Evolutionary conservation across 2,329 filamentous ascomycete species (phyloP).

Genomic region (Diplocarpon rosae): DNA sequence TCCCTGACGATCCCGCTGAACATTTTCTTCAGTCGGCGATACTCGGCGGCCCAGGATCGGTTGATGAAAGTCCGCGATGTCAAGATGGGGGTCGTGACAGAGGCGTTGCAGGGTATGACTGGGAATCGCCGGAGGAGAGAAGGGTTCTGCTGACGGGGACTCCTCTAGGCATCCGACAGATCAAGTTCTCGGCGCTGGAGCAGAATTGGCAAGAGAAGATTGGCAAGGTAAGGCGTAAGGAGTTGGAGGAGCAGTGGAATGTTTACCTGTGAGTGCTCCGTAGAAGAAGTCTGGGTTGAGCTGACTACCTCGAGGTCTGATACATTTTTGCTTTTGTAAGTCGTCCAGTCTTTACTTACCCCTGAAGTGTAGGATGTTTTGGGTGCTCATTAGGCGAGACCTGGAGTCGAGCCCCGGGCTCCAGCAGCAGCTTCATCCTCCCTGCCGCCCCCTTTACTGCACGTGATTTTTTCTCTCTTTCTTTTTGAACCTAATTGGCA

Average conservation of each 20-base stretch:
- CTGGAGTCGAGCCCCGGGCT: too few relatives aligned
- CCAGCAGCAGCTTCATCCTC: too few relatives aligned
- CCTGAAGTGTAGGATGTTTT: too few relatives aligned
- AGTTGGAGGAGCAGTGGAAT: constrained; percentile 55
- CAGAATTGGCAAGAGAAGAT: constrained; percentile 65
- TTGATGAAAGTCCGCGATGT: constrained; percentile 68
- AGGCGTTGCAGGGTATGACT: constrained; percentile 53
- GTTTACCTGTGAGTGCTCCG: constrained; percentile 38
- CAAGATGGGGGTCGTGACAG: constrained; percentile 65
- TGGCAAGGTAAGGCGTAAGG: constrained; percentile 49
- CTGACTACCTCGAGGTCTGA: constrained; percentile 35
- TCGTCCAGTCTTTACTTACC: not conserved
- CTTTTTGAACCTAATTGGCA: too few relatives aligned
- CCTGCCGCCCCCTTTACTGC: too few relatives aligned
- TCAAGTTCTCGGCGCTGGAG: constrained; percentile 74
- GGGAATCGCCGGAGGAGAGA: not conserved
- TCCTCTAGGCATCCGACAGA: constrained; percentile 51
- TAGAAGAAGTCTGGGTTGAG: not conserved
- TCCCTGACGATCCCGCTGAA: constrained; percentile 57
- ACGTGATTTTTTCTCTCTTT: too few relatives aligned
- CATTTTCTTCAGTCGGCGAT: constrained; percentile 52
- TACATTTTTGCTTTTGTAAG: constrained; percentile 41
- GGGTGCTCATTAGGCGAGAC: too few relatives aligned
- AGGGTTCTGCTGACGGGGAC: not conserved
- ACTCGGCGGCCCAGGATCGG: constrained; percentile 52